Conservation (phyloP, 768 basidiomycete species). For the Pulveroboletus sp. region DNA sequence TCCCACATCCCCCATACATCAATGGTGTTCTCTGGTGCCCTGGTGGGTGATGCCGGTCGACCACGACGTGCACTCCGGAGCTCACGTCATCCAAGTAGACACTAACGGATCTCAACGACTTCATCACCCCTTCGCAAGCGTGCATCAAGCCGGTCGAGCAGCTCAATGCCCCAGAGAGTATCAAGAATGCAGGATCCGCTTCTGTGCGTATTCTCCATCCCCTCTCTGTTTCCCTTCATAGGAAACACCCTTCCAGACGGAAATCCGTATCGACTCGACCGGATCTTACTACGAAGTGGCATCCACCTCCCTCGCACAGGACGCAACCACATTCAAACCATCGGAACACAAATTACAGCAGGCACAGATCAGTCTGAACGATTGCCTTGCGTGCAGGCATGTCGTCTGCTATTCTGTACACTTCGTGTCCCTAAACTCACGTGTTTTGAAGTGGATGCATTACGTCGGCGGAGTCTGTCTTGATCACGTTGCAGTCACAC, state of each 20-base stretch:
- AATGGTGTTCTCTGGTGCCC: constrained; percentile 87
- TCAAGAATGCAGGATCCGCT: constrained; percentile 38
- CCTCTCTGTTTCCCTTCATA: neutral
- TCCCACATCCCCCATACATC: neutral
- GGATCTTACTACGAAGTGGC: constrained; percentile 88
- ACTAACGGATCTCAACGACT: constrained; percentile 93
- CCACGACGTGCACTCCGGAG: neutral
- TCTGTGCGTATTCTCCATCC: constrained; percentile 30
- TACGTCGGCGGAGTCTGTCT: constrained; percentile 94
- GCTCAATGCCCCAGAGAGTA: constrained; percentile 38
- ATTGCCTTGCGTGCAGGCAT: constrained; percentile 96
- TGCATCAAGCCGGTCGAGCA: constrained; percentile 93
- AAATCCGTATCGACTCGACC: constrained; percentile 81
- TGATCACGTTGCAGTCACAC: constrained; percentile 95
- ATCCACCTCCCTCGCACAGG: constrained; percentile 22
- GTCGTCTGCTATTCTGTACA: constrained; percentile 21
- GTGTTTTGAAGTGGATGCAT: constrained; percentile 76
- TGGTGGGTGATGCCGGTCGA: constrained; percentile 42
- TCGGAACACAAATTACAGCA: constrained; percentile 68
- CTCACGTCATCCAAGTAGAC: constrained; percentile 45
- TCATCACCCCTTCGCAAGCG: constrained; percentile 91
- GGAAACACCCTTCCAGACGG: constrained; percentile 52
- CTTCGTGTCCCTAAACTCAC: constrained; percentile 7
- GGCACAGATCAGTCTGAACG: constrained; percentile 94
- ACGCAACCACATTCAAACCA: constrained; percentile 20